phyloP scores from a whole-genome alignment of 2,329 filamentous ascomycete genomes.

The Curvularia lunata region DNA sequence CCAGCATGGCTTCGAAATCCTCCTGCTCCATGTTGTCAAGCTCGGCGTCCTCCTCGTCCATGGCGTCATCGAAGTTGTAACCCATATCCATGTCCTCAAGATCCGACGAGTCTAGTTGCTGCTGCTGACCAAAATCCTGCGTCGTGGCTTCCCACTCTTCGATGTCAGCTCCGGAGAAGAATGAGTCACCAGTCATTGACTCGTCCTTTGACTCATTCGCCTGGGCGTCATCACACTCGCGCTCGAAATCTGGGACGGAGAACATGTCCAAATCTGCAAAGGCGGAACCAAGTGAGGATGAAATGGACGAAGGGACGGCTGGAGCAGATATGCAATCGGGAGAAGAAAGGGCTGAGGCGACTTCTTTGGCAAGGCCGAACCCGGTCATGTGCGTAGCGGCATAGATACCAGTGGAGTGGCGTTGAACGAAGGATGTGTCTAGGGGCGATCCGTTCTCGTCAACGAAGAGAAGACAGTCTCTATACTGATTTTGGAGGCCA shows the following conservation, averaged over 20 bases:
- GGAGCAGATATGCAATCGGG: background rate
- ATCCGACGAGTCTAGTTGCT: background rate
- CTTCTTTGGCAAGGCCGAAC: slow-evolving; percentile 15
- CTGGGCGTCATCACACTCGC: slow-evolving; percentile 6
- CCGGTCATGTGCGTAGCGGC: slow-evolving; percentile 13
- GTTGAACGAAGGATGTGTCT: slow-evolving; percentile 5
- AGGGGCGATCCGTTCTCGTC: background rate
- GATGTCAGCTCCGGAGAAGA: slow-evolving; percentile 20
- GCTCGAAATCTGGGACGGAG: slow-evolving; percentile 15
- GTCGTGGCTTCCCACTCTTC: slow-evolving; percentile 18
- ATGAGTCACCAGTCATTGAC: slow-evolving; percentile 8
- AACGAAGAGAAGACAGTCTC: background rate
- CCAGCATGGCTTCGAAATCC: slow-evolving; percentile 20
- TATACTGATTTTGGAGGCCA: slow-evolving; percentile 11
- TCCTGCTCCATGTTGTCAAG: slow-evolving; percentile 23
- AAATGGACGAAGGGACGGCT: slow-evolving; percentile 10
- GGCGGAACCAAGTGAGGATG: slow-evolving; percentile 17
- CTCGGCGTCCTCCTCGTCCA: slow-evolving; percentile 9
- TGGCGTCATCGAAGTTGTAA: background rate
- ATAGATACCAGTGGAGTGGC: slow-evolving; percentile 12
- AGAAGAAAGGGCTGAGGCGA: slow-evolving; percentile 4
- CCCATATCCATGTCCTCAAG: slow-evolving; percentile 1
- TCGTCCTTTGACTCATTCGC: background rate
- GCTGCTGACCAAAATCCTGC: background rate
- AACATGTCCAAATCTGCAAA: slow-evolving; percentile 23